Percentiles rank a stretch among this genome's conserved stretches.
phyloP scores from a whole-genome alignment of 179 eudicot genomes.

The Carnegiea gigantea region DNA sequence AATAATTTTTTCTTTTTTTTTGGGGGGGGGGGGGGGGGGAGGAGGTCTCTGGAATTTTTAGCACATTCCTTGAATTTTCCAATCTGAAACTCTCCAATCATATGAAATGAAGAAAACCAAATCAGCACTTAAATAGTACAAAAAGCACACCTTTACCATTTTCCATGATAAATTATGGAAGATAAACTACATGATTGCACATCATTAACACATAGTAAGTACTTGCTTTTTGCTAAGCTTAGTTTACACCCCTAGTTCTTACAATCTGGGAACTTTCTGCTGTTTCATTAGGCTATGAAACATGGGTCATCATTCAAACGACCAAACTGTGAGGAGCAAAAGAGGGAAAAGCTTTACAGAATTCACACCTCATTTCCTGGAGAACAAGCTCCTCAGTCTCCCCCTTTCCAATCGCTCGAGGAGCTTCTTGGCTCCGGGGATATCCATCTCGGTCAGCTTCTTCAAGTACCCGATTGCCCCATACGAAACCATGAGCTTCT shows the following conservation, averaged over 20 bases:
- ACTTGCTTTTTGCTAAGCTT: neutral
- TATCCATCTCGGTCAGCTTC: conserved; percentile 81
- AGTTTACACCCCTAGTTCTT: neutral
- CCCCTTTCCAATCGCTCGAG: conserved; percentile 86
- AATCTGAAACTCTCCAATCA: neutral
- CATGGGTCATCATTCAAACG: conserved; percentile 23
- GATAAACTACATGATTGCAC: conserved; percentile 19
- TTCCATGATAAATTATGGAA: conserved; percentile 20
- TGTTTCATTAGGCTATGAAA: conserved; percentile 78
- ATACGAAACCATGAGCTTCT: conserved; percentile 85
- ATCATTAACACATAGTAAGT: conserved; percentile 3
- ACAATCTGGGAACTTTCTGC: conserved; percentile 3
- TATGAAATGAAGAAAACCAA: neutral
- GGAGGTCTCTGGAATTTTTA: no score
- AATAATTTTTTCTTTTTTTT: no score
- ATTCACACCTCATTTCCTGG: conserved; percentile 47
- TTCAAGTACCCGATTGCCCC: conserved; percentile 96
- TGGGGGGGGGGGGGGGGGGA: no score
- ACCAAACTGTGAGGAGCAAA: conserved; percentile 8
- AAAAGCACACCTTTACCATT: neutral
- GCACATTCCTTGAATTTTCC: neutral
- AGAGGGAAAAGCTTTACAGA: neutral
- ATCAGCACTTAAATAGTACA: neutral
- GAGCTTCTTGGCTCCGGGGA: conserved; percentile 78
- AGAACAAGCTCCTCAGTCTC: conserved; percentile 63